Conservation (phyloP, 257 asterid genomes). For the Nicotiana sylvestris region DNA sequence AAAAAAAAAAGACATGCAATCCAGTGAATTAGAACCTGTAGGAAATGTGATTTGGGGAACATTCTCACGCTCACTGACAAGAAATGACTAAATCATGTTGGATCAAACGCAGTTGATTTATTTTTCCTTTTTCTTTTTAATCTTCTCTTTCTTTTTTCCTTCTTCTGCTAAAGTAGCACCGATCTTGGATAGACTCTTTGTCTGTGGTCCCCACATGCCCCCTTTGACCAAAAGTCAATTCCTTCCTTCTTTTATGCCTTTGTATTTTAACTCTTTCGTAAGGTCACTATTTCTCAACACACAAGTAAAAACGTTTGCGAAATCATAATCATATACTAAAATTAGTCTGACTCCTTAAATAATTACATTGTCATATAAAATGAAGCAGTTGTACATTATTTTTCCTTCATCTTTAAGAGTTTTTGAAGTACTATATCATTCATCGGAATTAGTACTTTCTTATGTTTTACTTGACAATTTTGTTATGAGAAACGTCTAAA, state of each 20-base stretch:
- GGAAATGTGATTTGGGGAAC: constrained; percentile 11
- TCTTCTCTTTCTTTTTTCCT: too few species aligned
- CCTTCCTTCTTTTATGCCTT: background rate
- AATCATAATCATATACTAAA: too few species aligned
- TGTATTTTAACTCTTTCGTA: background rate
- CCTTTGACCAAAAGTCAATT: constrained; percentile 30
- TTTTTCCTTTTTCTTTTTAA: background rate
- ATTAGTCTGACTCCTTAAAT: background rate
- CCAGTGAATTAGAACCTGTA: too few species aligned
- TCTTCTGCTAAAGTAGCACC: constrained; percentile 6
- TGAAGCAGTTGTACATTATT: background rate
- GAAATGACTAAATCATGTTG: constrained; percentile 13
- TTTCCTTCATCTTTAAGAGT: too few species aligned
- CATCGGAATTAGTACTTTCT: too few species aligned
- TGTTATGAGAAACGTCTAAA: too few species aligned
- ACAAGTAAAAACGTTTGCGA: background rate
- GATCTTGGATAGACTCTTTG: constrained; percentile 22
- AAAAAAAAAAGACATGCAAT: too few species aligned
- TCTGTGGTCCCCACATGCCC: constrained; percentile 21
- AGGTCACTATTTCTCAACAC: background rate
- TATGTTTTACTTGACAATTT: too few species aligned
- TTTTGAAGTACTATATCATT: too few species aligned
- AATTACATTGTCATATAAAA: background rate
- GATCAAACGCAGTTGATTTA: constrained; percentile 19
- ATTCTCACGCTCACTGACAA: constrained; percentile 41